Evolutionary conservation across 2,329 filamentous ascomycete genomes (phyloP), one percentile per base, ranked within the genome.

Genomic region (Nothomitra cinnamomea): DNA sequence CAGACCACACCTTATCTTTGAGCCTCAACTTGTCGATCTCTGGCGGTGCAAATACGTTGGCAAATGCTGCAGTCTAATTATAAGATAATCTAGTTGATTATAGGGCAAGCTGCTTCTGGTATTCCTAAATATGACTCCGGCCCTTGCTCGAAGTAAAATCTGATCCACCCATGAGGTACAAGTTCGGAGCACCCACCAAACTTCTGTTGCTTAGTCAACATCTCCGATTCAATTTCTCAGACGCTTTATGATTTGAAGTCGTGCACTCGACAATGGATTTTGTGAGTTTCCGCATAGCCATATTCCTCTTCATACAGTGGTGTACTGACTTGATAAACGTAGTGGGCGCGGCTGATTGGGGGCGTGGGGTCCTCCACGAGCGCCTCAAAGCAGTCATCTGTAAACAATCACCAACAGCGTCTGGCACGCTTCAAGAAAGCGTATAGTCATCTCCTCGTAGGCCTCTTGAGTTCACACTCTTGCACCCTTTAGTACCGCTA

Each of bases 341-440:
- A 79, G 77, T 79, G 76, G 73, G 75, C 77, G 64, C 74, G 78
- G 64, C 70, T 82, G 60, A 73, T 82, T 58, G 77, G 78, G 63
- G 76, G 77, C 61, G 68, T 70, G 54, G 71, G 72, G 59, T 63
- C 66, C 52, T 62, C 67, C 57, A 63, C 69, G 42, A 62, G 63
- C 58, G 63, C 67, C 56, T 64, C 66, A 57, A 76, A 74, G 65
- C 70, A 72, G 64, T 69, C 70, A 53, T 67, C 69, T 38, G 65
- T 70, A 56, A 74, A 75, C 61, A 74, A 76, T 58, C 74, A 78
- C 22, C 74, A 77, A 57, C 75, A 80, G 62, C 76, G 79, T 60
- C 71, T 82, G 60, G 69, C 73, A 59, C 72, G 76, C 57, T 82
- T 82, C 66, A 78, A 77, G 61, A 73, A 76, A 59, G 70, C 75